Percentiles rank a stretch among this genome's conserved stretches.
Evolutionary conservation across 257 asterid species (phyloP).

Genomic region (Solanum stenotomum): DNA sequence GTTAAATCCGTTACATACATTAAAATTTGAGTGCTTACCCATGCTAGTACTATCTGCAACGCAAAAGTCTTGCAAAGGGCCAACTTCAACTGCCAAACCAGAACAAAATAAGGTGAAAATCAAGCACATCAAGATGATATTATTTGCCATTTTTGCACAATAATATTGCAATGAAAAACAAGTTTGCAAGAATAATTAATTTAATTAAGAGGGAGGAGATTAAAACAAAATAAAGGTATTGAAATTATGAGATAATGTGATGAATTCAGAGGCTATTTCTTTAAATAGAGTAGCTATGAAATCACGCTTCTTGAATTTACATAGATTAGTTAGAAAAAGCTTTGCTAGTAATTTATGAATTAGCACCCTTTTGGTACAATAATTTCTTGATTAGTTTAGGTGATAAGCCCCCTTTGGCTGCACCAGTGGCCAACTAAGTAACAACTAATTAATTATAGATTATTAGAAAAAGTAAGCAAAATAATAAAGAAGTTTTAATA

Average conservation of each 20-base stretch:
- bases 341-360: background rate
- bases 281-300: background rate
- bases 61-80: constrained; percentile 14
- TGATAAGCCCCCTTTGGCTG: background rate
- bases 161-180: background rate
- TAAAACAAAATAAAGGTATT: background rate
- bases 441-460: background rate
- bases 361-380: background rate
- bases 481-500: background rate
- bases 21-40: background rate
- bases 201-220: background rate
- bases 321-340: background rate
- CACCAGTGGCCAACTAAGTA: background rate
- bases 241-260: background rate
- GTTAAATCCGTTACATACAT: background rate
- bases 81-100: constrained; percentile 2
- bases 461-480: background rate
- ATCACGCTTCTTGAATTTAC: background rate
- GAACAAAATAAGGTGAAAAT: background rate
- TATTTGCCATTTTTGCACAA: background rate
- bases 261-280: background rate
- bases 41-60: background rate
- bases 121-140: background rate
- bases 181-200: background rate
- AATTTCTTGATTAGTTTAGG: background rate